A percentile compares a stretch with the other conserved stretches of the same genome.
phyloP scores from a whole-genome alignment of 2,329 filamentous ascomycete genomes.

The Gnomoniopsis smithogilvyi region DNA sequence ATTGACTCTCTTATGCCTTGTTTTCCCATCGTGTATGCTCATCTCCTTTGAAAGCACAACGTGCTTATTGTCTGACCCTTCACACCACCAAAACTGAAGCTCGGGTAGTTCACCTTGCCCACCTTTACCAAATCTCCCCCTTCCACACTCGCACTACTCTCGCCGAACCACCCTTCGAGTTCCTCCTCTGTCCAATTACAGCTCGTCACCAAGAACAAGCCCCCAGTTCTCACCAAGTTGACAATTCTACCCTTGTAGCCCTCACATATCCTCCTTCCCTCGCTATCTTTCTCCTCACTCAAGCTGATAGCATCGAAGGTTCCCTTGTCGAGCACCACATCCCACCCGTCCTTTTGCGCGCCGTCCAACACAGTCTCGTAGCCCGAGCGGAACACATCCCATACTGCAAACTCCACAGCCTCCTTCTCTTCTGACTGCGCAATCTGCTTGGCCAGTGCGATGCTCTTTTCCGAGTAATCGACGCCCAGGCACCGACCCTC shows the following conservation, averaged over 20 bases:
- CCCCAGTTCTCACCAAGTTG: slow-evolving; percentile 65
- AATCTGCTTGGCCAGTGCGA: slow-evolving; percentile 70
- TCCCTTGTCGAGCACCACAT: slow-evolving; percentile 95
- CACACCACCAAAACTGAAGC: slow-evolving; percentile 84
- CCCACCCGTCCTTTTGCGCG: slow-evolving; percentile 57
- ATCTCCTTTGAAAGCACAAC: slow-evolving; percentile 65
- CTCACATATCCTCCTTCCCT: slow-evolving; percentile 64
- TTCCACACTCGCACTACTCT: slow-evolving; percentile 19
- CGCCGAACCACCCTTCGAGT: slow-evolving; percentile 71
- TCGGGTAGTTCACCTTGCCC: slow-evolving; percentile 73
- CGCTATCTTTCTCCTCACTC: slow-evolving; percentile 50
- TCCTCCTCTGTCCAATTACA: slow-evolving; percentile 98
- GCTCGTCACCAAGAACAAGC: slow-evolving; percentile 82
- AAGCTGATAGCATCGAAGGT: slow-evolving; percentile 95
- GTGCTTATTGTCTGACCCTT: slow-evolving; percentile 89
- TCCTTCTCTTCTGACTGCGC: slow-evolving; percentile 28
- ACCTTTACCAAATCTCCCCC: slow-evolving; percentile 53
- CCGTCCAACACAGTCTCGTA: slow-evolving; percentile 32
- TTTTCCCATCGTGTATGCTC: neutral
- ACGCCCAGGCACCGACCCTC: slow-evolving; percentile 73
- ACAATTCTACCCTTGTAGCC: slow-evolving; percentile 69
- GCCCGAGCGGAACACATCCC: slow-evolving; percentile 58
- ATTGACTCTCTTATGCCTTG: neutral
- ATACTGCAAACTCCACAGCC: slow-evolving; percentile 46
- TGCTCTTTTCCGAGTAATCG: slow-evolving; percentile 77